phyloP scores from a whole-genome alignment of 2,329 filamentous ascomycete species.

The Fusarium sp. region DNA sequence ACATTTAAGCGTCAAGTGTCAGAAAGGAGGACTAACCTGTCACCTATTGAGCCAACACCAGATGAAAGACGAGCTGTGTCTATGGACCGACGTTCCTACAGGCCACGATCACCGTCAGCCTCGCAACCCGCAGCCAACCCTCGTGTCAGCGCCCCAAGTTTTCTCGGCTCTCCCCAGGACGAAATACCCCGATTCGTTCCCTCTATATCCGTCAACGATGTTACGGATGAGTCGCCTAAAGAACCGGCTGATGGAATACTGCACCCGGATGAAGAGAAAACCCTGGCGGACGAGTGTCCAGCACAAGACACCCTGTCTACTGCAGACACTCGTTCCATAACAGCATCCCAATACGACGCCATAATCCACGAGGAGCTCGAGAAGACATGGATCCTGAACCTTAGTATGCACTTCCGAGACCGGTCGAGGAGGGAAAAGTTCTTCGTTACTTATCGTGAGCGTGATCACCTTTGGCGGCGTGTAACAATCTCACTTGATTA shows the following conservation, averaged over 20 bases:
- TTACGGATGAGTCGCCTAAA: conserved; percentile 26
- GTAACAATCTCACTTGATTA: conserved; percentile 97
- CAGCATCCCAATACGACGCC: conserved; percentile 68
- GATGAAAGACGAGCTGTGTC: conserved; percentile 80
- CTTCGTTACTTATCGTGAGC: conserved; percentile 93
- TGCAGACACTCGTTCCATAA: conserved; percentile 61
- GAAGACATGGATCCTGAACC: conserved; percentile 91
- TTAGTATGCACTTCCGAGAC: conserved; percentile 98
- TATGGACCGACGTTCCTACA: conserved; percentile 64
- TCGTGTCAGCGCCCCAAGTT: conserved; percentile 62
- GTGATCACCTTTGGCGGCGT: conserved; percentile 81
- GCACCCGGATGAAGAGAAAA: conserved; percentile 38
- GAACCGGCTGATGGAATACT: conserved; percentile 3
- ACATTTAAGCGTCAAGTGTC: conserved; percentile 88
- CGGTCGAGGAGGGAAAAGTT: conserved; percentile 95
- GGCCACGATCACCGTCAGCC: conserved; percentile 45
- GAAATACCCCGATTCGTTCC: conserved; percentile 31
- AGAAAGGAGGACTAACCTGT: conserved; percentile 79
- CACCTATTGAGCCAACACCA: conserved; percentile 71
- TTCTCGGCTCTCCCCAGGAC: conserved; percentile 49
- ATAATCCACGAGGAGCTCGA: conserved; percentile 85
- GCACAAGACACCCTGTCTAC: conserved; percentile 49
- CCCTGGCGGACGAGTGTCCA: conserved; percentile 36
- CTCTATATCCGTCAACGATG: conserved; percentile 29
- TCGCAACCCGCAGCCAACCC: conserved; percentile 48